Evolutionary conservation across 495 filamentous ascomycete species (phyloP), one percentile per base, ranked within the genome.

Genomic region (Penicillium tannophilum): DNA sequence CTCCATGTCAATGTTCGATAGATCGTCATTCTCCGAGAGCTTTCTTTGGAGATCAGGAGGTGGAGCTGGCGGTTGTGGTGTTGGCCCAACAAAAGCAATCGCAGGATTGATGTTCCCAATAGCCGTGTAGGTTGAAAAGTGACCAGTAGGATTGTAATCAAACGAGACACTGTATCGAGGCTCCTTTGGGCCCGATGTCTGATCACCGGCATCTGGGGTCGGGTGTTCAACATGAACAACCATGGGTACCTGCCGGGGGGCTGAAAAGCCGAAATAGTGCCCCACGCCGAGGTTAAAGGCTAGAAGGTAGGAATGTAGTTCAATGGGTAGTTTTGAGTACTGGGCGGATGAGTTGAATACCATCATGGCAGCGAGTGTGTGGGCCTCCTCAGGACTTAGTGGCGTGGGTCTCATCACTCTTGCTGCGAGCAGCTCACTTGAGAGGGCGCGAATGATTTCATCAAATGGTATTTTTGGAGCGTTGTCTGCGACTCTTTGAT

Each of bases 251-350:
- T 65, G 66, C 3, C 60, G 63, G 3, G 64, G 53, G 2, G 68
- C 62, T 9, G 67, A 28, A 31, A 72, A 62, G 0, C 75, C 77
- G 30, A 78, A 73, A 46, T 73, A 65, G 17, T 72, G 74, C 8
- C 72, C 71, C 6, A 79, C 56, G 14, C 77, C 76, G 16, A 80
- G 70, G 43, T 77, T 71, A 2, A 76, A 66, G 19, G 72, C 73
- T 17, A 72, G 49, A 24, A 72, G 56, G 6, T 67, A 56, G 6
- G 66, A 59, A 10, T 68, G 60, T 3, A 60, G 52, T 1, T 55
- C 63, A 26, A 56, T 45, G n/a, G 72, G 66, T 0, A 73, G 42
- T 11, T 68, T 67, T 2, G 68, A 66, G 48, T 76, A 73, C 41
- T 70, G 63, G 2, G 60, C 45, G 4, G 61, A 70, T 20, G 76